phyloP scores from a whole-genome alignment of 306 rosid genomes.

The apple (Malus domestica) region DNA sequence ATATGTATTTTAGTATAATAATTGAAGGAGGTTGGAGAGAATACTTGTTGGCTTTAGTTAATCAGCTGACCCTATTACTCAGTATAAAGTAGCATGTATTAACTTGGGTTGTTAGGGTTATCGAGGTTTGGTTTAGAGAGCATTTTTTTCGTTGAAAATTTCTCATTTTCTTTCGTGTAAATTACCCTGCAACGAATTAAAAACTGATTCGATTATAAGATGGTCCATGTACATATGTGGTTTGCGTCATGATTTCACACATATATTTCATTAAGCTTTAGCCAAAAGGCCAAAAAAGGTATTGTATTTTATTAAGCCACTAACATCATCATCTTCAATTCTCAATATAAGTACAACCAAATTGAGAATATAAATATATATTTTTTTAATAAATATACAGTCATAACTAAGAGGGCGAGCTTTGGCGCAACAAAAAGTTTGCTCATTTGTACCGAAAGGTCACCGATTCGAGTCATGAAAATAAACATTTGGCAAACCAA shows the following conservation, averaged over 20 bases:
- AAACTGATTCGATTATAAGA: background rate
- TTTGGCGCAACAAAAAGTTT: rapidly evolving
- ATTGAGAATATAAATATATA: background rate
- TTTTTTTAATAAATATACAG: no score
- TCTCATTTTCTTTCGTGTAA: no score
- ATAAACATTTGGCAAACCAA: rapidly evolving
- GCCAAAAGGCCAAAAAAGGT: no score
- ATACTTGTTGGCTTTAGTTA: background rate
- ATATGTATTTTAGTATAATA: background rate
- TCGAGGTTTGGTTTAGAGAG: no score
- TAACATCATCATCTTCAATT: background rate
- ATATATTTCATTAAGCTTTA: background rate
- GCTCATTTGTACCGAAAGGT: no score
- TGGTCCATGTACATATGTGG: background rate
- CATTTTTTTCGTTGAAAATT: rapidly evolving
- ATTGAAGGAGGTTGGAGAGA: background rate
- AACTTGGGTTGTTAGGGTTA: no score
- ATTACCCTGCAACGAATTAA: no score
- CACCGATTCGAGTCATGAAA: no score
- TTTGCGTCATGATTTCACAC: background rate
- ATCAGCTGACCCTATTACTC: background rate
- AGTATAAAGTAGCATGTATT: background rate
- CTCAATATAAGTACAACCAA: background rate
- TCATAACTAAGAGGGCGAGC: no score
- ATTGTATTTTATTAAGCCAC: background rate